These are phyloP conservation scores for Sphagnum fallax DNA, from an alignment of 228 moss, liverwort and hornwort species.

Conservation along the genomic window DNA sequence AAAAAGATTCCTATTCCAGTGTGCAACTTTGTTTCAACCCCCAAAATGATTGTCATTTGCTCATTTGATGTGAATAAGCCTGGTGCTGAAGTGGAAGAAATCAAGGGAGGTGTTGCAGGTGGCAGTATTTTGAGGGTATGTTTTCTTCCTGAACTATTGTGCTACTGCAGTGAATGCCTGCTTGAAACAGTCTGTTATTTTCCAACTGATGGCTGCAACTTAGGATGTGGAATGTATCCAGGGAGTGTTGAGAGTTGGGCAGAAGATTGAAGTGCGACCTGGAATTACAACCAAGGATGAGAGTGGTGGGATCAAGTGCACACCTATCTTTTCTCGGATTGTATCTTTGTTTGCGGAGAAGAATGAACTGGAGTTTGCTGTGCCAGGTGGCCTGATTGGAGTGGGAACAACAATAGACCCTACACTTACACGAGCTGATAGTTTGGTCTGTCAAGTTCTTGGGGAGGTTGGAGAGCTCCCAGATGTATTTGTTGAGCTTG, in stretches of 20 bases:
- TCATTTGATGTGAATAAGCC: constrained; percentile 99
- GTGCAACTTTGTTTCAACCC: constrained; percentile 70
- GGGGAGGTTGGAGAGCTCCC: constrained; percentile 97
- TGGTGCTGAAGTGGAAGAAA: constrained; percentile 97
- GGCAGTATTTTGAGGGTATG: constrained; percentile 93
- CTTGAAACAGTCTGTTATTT: background rate
- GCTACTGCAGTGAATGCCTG: too few species aligned
- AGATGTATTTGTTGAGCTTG: constrained; percentile 92
- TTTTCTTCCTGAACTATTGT: background rate
- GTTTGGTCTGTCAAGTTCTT: constrained; percentile 95
- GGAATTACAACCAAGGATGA: constrained; percentile 95
- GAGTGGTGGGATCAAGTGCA: constrained; percentile 84
- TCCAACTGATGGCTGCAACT: background rate
- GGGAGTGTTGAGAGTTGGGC: constrained; percentile 92
- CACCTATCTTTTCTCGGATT: constrained; percentile 91
- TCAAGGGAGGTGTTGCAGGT: constrained; percentile 98
- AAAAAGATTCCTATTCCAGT: constrained; percentile 97
- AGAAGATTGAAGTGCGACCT: constrained; percentile 95
- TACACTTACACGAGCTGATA: constrained; percentile 90
- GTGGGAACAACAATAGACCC: constrained; percentile 98
- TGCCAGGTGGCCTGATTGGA: constrained; percentile 95
- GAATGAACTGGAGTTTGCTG: constrained; percentile 92
- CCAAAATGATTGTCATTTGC: constrained; percentile 97
- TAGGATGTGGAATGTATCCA: constrained; percentile 13
- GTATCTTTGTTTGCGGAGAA: constrained; percentile 83